Conservation (phyloP, 2,329 filamentous ascomycete species). For the Pleoardoris graminearum region DNA sequence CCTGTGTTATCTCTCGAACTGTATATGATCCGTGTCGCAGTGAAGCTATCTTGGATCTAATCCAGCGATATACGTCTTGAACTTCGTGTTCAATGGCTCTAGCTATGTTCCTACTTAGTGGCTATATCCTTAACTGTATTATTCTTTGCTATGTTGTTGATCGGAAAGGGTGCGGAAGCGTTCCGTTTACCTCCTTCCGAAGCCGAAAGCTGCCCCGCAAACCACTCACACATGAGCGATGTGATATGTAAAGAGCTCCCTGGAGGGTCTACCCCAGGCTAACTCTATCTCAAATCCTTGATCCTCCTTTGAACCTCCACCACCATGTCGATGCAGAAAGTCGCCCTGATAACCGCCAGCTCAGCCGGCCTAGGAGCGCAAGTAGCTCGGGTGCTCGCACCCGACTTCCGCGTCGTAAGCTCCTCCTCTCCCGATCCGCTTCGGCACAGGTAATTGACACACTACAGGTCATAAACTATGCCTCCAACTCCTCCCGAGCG, state of each 20-base stretch:
- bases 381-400: conserved; percentile 51
- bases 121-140: too few species aligned
- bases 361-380: conserved; percentile 55
- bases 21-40: too few species aligned
- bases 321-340: conserved; percentile 47
- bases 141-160: too few species aligned
- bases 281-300: not conserved
- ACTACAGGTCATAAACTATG: conserved; percentile 52
- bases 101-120: too few species aligned
- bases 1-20: too few species aligned
- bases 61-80: too few species aligned
- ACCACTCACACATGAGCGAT: not conserved
- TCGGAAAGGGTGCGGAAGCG: conserved; percentile 7
- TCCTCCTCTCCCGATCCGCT: not conserved
- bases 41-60: too few species aligned
- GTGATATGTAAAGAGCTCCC: not conserved
- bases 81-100: too few species aligned
- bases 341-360: conserved; percentile 54
- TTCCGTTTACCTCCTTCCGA: conserved; percentile 1
- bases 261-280: not conserved
- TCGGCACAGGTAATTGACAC: not conserved
- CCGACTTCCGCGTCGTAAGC: conserved; percentile 52
- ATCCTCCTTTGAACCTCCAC: not conserved
- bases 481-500: conserved; percentile 50
- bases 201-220: conserved; percentile 7